These are phyloP conservation scores for Furcasterigmium sp. DNA, from an alignment of 2,329 filamentous ascomycete genomes.

Conservation along the genomic window DNA sequence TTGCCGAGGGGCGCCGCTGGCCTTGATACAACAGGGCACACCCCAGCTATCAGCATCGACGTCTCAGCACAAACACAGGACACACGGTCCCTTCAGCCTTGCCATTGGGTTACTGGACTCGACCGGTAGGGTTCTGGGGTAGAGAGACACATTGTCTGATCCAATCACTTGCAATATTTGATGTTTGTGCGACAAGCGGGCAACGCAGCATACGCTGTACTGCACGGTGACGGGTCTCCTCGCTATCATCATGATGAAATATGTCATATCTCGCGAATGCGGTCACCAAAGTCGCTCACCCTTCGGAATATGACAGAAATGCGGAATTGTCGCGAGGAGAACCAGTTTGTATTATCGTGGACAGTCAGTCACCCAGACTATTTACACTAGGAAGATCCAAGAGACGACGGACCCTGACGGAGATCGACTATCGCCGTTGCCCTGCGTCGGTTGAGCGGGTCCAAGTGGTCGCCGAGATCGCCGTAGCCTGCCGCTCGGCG, in stretches of 20 bases:
- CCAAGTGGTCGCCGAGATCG: not conserved
- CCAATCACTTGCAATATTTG: conserved; percentile 1
- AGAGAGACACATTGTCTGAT: not conserved
- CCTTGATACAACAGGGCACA: not conserved
- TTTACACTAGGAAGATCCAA: not conserved
- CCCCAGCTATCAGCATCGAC: not conserved
- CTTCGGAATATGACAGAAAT: not conserved
- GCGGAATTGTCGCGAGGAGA: not conserved
- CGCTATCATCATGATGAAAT: too few species aligned
- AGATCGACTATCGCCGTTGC: not conserved
- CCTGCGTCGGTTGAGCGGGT: too few species aligned
- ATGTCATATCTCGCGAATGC: too few species aligned
- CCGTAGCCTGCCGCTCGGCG: not conserved
- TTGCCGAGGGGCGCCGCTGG: not conserved
- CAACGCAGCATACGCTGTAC: too few species aligned
- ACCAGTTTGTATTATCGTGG: not conserved
- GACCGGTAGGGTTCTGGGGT: not conserved
- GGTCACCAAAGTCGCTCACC: too few species aligned
- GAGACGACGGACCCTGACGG: not conserved
- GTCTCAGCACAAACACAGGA: not conserved
- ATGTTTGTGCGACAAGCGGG: too few species aligned
- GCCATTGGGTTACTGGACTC: not conserved
- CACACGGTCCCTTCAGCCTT: conserved; percentile 1
- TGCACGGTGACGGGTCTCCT: too few species aligned
- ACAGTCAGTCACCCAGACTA: not conserved